Conservation (phyloP, 129 eudicot species). For the Dittrichia graveolens region DNA sequence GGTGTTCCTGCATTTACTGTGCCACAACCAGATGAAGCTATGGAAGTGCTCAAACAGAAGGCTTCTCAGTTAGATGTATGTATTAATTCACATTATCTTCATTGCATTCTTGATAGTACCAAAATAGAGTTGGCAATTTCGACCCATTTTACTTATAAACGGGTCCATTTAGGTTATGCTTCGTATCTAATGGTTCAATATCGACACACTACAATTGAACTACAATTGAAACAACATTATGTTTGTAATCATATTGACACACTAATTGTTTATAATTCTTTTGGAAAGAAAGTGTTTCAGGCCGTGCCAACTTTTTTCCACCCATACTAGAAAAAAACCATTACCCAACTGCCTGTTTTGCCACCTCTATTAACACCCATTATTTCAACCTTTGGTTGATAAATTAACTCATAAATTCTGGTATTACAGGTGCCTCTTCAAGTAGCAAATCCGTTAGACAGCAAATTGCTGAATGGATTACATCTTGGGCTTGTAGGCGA, state of each 20-base stretch:
- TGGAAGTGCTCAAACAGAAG: constrained; percentile 75
- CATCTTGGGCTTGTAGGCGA: constrained; percentile 90
- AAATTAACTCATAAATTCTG: background rate
- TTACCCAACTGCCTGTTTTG: too few species aligned
- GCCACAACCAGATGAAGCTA: constrained; percentile 97
- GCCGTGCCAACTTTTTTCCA: too few species aligned
- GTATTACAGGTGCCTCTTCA: constrained; percentile 67
- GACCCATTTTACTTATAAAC: background rate
- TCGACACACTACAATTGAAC: background rate
- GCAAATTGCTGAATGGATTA: constrained; percentile 57
- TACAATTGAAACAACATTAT: background rate
- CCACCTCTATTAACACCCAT: too few species aligned
- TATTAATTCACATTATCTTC: constrained; percentile 43
- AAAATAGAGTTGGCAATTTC: background rate
- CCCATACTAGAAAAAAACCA: too few species aligned
- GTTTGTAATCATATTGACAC: background rate
- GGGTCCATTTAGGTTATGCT: background rate
- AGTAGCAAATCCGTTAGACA: constrained; percentile 77
- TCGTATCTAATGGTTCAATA: background rate
- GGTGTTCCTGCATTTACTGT: constrained; percentile 95
- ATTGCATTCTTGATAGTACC: background rate
- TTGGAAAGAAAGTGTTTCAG: background rate
- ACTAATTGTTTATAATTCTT: background rate
- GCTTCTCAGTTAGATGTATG: constrained; percentile 78
- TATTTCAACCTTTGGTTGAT: too few species aligned